Evolutionary conservation across 2,329 filamentous ascomycete species (phyloP), one percentile per base, ranked within the genome.

Genomic region (Colletotrichum tamarilloi): DNA sequence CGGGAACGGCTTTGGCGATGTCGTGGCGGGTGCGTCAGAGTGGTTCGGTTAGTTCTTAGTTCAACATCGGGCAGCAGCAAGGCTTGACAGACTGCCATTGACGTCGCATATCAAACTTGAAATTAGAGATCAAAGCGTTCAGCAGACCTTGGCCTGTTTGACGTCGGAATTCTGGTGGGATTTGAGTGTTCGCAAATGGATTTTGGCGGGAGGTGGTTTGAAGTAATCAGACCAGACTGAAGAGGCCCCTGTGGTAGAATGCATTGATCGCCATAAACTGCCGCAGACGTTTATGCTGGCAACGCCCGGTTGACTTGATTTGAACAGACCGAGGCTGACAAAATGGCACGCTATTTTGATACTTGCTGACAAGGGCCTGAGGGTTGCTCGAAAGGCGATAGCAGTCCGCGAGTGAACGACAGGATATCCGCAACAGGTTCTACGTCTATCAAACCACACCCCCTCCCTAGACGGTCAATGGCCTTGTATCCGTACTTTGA

Each of bases 191-290:
- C 60, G 28, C 22, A 56, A 49, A 35, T 42, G 14, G 53, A 42
- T 28, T 8, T 35, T 64, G 49, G 32, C 46, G 26, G 46, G 63
- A 38, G 24, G 24, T 28, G 22, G 46, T 22, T 30, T 16, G 52
- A 63, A 56, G 49, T 22, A 63, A 68, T 38, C 57, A 24, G 58
- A 55, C 58, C 68, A 59, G 62, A 67, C 28, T 59, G 24, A 38
- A 30, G 57, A 55, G 46, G 53, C 53, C 53, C 60, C 62, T 52
- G 38, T 28, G 38, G 35, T 35, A 49, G 26, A 62, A 58, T 74
- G 71, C 68, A 74, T 72, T 74, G 62, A 74, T 74, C 72, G 38
- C 30, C 63, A 62, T 32, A 52, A 38, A 57, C 56, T 67, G 49
- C 71, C 68, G 68, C 49, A 42, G 42, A 19, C 9, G 55, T 73